Conservation (phyloP, 768 basidiomycete species). For the Paxillus involutus region DNA sequence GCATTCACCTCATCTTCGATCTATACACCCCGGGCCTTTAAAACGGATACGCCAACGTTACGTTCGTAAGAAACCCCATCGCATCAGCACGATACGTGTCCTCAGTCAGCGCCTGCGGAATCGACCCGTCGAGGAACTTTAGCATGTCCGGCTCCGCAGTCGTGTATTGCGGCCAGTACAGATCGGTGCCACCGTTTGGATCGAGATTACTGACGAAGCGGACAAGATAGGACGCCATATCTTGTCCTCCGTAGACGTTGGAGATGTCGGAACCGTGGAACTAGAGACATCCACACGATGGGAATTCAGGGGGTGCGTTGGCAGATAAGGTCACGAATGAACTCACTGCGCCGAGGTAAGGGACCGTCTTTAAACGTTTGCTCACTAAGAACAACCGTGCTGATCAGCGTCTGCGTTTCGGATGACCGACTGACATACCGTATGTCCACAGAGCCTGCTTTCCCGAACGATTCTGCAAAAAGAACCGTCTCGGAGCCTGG, state of each 20-base stretch:
- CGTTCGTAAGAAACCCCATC: too few relatives aligned
- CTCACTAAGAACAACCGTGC: conserved; percentile 32
- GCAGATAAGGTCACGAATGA: background rate
- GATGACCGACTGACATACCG: conserved; percentile 3
- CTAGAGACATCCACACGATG: conserved; percentile 25
- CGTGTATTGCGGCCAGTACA: conserved; percentile 47
- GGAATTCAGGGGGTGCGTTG: background rate
- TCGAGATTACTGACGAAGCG: conserved; percentile 22
- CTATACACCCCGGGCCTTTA: too few relatives aligned
- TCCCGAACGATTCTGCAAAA: conserved; percentile 38
- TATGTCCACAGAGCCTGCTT: conserved; percentile 41
- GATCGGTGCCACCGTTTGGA: conserved; percentile 39
- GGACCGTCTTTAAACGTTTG: conserved; percentile 44
- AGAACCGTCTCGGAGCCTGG: conserved; percentile 48
- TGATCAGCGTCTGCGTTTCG: background rate
- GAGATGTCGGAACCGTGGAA: conserved; percentile 44
- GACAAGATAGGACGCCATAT: conserved; percentile 39
- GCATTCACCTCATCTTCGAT: too few relatives aligned
- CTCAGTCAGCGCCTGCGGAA: conserved; percentile 31
- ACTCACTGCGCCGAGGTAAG: conserved; percentile 45
- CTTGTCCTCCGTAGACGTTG: conserved; percentile 40
- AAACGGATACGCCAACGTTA: conserved; percentile 11
- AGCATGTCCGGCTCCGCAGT: conserved; percentile 33
- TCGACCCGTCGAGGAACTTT: conserved; percentile 39
- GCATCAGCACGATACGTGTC: conserved; percentile 44